phyloP scores from a whole-genome alignment of 2,329 filamentous ascomycete species.

The Dryadomyces quercus-mongolicae region DNA sequence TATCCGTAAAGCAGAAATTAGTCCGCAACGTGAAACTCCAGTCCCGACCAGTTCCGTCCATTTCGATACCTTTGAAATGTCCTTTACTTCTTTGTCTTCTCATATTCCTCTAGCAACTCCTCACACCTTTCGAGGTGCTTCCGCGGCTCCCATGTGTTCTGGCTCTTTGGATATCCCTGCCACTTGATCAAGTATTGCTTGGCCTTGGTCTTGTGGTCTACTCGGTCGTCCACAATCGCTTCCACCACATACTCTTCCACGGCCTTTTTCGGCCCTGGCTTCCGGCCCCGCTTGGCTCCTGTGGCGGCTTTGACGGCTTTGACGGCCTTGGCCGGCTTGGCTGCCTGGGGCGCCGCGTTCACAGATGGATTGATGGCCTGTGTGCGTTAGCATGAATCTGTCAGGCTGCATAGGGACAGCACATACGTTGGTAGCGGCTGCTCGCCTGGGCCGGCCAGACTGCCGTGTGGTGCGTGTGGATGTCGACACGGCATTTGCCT shows the following conservation, averaged over 20 bases:
- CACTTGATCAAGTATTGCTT: conserved; percentile 40
- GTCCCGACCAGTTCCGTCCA: neutral
- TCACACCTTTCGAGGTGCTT: conserved; percentile 28
- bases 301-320: neutral
- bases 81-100: conserved; percentile 15
- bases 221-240: conserved; percentile 26
- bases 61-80: too few species aligned
- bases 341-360: neutral
- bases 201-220: conserved; percentile 26
- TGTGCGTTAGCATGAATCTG: neutral
- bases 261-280: neutral
- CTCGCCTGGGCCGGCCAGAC: too few species aligned
- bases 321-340: neutral
- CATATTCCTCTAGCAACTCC: conserved; percentile 23
- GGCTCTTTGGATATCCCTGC: conserved; percentile 29
- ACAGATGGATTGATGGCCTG: neutral
- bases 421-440: too few species aligned
- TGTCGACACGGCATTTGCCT: neutral
- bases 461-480: too few species aligned
- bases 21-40: neutral
- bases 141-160: conserved; percentile 44
- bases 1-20: neutral
- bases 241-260: conserved; percentile 33
- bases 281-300: neutral
- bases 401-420: too few species aligned